phyloP scores from a whole-genome alignment of 306 rosid species.

The Chamaecrista fasciculata region DNA sequence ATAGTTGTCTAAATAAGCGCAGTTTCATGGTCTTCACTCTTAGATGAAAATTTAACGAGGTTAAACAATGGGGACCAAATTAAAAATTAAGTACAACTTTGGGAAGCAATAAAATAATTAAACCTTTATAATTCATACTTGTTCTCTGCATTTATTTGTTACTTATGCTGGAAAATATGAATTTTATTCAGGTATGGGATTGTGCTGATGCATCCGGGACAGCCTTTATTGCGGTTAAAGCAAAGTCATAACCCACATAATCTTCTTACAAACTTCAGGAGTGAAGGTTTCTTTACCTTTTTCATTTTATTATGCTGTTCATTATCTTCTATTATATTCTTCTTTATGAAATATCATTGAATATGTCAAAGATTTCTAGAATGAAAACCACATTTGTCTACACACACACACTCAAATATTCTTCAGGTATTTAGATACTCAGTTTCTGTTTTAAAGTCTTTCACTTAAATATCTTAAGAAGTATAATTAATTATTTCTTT shows the following conservation, averaged over 20 bases:
- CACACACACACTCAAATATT: too few species aligned
- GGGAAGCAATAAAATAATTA: too few species aligned
- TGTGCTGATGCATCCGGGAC: constrained; percentile 49
- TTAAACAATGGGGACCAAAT: too few species aligned
- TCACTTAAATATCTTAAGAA: too few species aligned
- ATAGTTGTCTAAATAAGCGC: too few species aligned
- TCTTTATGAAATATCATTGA: neutral
- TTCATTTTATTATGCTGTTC: neutral
- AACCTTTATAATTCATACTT: neutral
- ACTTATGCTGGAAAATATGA: neutral
- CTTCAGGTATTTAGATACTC: neutral
- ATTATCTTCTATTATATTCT: neutral
- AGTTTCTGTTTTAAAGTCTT: neutral
- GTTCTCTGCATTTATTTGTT: neutral
- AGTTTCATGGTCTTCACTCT: too few species aligned
- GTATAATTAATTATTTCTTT: too few species aligned
- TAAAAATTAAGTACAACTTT: too few species aligned
- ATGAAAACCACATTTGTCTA: neutral
- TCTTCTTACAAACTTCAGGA: constrained; percentile 60
- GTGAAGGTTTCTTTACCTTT: constrained; percentile 40
- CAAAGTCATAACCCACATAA: constrained; percentile 79
- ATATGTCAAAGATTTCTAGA: neutral
- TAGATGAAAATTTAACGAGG: too few species aligned
- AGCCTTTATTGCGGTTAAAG: constrained; percentile 68
- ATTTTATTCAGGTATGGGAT: constrained; percentile 52